A percentile compares a stretch with the other conserved stretches of the same genome.
These are phyloP conservation scores for Heterobasidion irregulare DNA, from an alignment of 1,284 basidiomycete genomes.

Conservation along the genomic window DNA sequence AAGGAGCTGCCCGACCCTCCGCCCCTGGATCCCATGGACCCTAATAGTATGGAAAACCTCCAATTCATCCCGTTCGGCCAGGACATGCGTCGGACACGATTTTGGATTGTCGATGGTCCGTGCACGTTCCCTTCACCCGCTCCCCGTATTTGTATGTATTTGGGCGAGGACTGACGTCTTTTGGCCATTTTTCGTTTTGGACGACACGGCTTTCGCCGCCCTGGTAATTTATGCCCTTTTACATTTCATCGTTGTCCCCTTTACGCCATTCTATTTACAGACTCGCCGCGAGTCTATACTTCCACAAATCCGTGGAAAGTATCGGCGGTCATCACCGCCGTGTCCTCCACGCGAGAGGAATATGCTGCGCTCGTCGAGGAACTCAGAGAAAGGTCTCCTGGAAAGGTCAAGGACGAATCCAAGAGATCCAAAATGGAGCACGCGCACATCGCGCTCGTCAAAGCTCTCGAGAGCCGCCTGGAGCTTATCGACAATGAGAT, in stretches of 20 bases:
- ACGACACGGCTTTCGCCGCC: conserved; percentile 29
- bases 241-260: conserved; percentile 12
- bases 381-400: conserved; percentile 44
- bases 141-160: conserved; percentile 63
- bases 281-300: conserved; percentile 70
- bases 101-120: conserved; percentile 78
- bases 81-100: conserved; percentile 62
- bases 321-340: conserved; percentile 59
- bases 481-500: conserved; percentile 60
- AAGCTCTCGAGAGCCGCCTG: conserved; percentile 50
- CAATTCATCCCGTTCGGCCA: conserved; percentile 65
- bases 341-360: conserved; percentile 63
- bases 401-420: conserved; percentile 35
- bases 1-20: conserved; percentile 46
- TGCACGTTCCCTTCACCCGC: conserved; percentile 29
- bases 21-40: conserved; percentile 42
- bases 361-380: conserved; percentile 54
- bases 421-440: conserved; percentile 44
- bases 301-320: conserved; percentile 85
- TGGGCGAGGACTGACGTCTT: conserved; percentile 25
- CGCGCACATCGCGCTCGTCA: conserved; percentile 52
- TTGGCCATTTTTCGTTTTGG: conserved; percentile 23
- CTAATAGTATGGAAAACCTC: conserved; percentile 52
- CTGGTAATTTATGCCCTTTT: conserved; percentile 17
- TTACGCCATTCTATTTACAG: conserved; percentile 31